A percentile compares a stretch with the other conserved stretches of the same genome.
Conservation (phyloP, 805 yeast species). For the Vanderwaltozyma tropicalis region DNA sequence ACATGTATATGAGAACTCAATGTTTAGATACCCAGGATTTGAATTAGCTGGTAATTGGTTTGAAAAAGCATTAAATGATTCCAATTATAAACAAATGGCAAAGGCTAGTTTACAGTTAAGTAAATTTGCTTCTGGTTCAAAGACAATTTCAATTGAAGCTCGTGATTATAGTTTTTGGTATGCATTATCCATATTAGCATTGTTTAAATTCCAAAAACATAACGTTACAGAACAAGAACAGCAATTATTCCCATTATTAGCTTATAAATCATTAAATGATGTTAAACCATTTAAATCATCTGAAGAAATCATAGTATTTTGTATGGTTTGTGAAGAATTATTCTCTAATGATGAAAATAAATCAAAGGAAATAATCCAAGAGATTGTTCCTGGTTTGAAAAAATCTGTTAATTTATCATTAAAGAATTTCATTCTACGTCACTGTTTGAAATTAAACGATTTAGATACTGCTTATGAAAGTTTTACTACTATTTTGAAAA, state of each 20-base stretch:
- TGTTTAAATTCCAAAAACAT: constrained; percentile 32
- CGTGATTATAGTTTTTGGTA: constrained; percentile 41
- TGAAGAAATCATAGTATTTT: constrained; percentile 58
- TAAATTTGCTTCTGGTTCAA: constrained; percentile 13
- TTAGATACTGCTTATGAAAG: constrained; percentile 37
- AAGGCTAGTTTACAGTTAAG: constrained; percentile 37
- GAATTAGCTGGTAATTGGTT: constrained; percentile 48
- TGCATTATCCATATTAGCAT: constrained; percentile 37
- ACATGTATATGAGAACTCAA: constrained; percentile 46
- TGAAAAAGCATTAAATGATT: constrained; percentile 36
- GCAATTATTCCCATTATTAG: constrained; percentile 48
- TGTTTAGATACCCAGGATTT: constrained; percentile 45
- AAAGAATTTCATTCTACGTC: constrained; percentile 41
- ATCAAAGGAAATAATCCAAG: constrained; percentile 29
- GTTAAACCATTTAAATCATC: constrained; percentile 42
- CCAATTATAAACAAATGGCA: constrained; percentile 43
- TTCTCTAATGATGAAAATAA: constrained; percentile 23
- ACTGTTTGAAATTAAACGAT: constrained; percentile 32
- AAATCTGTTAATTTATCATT: constrained; percentile 49
- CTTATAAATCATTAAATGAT: constrained; percentile 44
- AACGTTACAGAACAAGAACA: constrained; percentile 36
- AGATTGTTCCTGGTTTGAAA: constrained; percentile 24
- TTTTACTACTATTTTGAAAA: constrained; percentile 38
- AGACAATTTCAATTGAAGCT: background rate
- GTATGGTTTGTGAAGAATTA: constrained; percentile 35